Conservation (phyloP, 179 eudicot genomes). For the Kewa caespitosa region DNA sequence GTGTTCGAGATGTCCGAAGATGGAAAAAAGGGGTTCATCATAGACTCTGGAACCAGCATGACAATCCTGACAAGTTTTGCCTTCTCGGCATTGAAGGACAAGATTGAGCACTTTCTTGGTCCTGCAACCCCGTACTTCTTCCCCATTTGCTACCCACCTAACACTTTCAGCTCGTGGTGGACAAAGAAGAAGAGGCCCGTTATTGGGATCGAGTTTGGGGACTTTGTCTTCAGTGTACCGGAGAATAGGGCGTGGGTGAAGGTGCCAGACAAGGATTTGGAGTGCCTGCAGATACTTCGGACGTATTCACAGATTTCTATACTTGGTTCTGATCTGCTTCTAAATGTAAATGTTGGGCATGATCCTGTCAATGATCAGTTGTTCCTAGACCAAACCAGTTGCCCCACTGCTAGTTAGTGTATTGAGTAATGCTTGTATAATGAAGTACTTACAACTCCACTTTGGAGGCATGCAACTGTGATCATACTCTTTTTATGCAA, state of each 20-base stretch:
- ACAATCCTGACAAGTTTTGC: background rate
- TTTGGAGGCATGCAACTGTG: background rate
- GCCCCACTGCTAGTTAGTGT: background rate
- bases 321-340: slow-evolving; percentile 1
- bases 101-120: background rate
- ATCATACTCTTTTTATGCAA: too few species aligned
- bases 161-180: background rate
- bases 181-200: background rate
- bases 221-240: background rate
- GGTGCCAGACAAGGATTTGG: background rate
- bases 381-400: background rate
- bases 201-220: background rate
- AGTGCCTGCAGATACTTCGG: background rate
- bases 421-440: background rate
- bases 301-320: background rate
- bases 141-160: background rate
- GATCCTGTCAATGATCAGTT: background rate
- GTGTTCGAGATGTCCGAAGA: slow-evolving; percentile 3
- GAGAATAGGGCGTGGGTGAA: background rate
- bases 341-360: slow-evolving; percentile 11
- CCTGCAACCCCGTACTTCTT: background rate
- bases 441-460: too few species aligned
- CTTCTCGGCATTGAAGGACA: background rate
- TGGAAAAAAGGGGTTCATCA: slow-evolving; percentile 6
- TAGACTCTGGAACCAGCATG: slow-evolving; percentile 7